Conservation (phyloP, 768 basidiomycete genomes). For the Calocybe indica region DNA sequence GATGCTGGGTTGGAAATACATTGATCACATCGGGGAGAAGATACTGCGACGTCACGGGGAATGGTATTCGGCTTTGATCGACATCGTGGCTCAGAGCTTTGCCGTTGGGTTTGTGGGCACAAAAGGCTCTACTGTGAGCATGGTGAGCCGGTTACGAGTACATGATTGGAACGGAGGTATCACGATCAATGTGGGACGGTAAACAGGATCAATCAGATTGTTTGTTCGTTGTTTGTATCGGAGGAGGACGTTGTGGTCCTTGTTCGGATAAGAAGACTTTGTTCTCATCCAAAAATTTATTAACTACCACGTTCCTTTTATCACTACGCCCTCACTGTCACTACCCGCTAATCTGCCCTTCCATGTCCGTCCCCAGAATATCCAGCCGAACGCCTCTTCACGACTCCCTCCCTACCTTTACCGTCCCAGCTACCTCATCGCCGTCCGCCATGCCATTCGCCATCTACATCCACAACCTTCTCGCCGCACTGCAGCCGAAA, state of each 20-base stretch:
- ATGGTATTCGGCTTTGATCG: constrained; percentile 47
- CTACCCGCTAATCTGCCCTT: neutral
- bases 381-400: constrained; percentile 30
- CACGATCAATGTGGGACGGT: constrained; percentile 21
- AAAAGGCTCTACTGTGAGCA: constrained; percentile 46
- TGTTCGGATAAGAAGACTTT: no score
- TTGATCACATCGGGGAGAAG: constrained; percentile 30
- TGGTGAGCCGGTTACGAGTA: constrained; percentile 46
- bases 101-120: constrained; percentile 57
- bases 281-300: no score
- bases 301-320: neutral
- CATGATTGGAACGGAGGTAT: constrained; percentile 51
- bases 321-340: constrained; percentile 7
- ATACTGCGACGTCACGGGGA: constrained; percentile 31
- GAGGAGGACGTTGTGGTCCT: neutral
- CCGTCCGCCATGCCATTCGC: constrained; percentile 11
- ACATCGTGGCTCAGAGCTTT: constrained; percentile 50
- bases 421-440: constrained; percentile 1
- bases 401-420: constrained; percentile 16
- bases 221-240: neutral
- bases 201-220: constrained; percentile 1
- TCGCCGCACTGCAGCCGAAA: constrained; percentile 30
- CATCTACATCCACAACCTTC: constrained; percentile 17
- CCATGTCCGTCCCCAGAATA: constrained; percentile 18
- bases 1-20: constrained; percentile 35